These are phyloP conservation scores for Cicer yamashitae DNA, from an alignment of 306 rosid genomes.

Conservation along the genomic window DNA sequence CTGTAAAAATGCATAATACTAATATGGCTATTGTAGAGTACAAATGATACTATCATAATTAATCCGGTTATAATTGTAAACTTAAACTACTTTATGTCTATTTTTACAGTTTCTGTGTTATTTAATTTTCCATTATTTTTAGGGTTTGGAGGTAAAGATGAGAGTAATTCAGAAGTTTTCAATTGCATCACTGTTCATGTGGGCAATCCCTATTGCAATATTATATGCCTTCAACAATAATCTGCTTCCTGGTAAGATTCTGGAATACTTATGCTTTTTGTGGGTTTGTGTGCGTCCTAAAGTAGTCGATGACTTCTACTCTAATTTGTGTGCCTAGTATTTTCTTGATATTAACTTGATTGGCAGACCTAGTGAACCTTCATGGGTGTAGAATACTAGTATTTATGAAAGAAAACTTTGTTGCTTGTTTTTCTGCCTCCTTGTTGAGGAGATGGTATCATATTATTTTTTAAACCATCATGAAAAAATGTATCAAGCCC, in stretches of 20 bases:
- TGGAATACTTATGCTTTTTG: neutral
- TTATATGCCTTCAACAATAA: slow-evolving; percentile 75
- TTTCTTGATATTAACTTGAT: slow-evolving; percentile 30
- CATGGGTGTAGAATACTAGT: no score
- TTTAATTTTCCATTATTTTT: neutral
- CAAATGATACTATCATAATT: neutral
- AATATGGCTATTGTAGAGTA: neutral
- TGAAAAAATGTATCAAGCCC: neutral
- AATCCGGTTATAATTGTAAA: slow-evolving; percentile 14
- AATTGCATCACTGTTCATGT: slow-evolving; percentile 68
- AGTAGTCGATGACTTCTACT: neutral
- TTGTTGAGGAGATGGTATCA: slow-evolving; percentile 7
- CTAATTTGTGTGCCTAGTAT: slow-evolving; percentile 18
- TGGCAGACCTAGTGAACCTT: neutral
- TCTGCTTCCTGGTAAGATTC: slow-evolving; percentile 73
- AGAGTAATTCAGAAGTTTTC: slow-evolving; percentile 71
- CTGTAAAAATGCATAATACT: neutral
- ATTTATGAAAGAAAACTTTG: neutral
- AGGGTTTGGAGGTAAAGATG: slow-evolving; percentile 59
- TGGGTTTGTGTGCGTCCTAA: slow-evolving; percentile 19
- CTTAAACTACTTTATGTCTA: neutral
- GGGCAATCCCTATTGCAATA: slow-evolving; percentile 66
- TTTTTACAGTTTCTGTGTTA: neutral
- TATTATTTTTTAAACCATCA: neutral
- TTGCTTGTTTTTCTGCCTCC: neutral